A percentile compares a stretch with the other conserved stretches of the same genome.
These are phyloP conservation scores for Panicum virgatum DNA, from an alignment of 202 grass and related monocot genomes.

Conservation along the genomic window DNA sequence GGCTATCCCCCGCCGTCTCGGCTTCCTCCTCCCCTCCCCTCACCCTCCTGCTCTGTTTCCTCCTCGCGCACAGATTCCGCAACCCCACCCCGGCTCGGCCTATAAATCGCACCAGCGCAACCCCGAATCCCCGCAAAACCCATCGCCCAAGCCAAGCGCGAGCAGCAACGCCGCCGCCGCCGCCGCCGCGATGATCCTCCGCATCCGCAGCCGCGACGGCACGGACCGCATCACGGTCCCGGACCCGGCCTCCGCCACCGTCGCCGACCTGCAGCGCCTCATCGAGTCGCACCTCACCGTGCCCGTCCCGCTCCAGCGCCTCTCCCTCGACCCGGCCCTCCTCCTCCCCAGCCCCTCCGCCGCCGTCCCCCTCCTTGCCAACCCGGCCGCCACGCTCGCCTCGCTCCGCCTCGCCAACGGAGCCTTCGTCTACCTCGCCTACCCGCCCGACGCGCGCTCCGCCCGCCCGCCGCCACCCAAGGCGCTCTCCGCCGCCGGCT, in stretches of 20 bases:
- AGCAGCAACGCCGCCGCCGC: background rate
- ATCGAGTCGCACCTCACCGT: conserved; percentile 68
- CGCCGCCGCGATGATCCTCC: conserved; percentile 65
- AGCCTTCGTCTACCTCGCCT: conserved; percentile 71
- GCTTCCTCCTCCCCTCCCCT: background rate
- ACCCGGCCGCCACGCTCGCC: conserved; percentile 47
- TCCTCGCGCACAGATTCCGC: conserved; percentile 19
- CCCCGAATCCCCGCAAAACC: background rate
- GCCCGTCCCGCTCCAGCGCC: conserved; percentile 56
- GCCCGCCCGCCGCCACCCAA: conserved; percentile 50
- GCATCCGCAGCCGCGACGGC: conserved; percentile 94
- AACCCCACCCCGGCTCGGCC: background rate
- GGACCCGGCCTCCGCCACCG: conserved; percentile 56
- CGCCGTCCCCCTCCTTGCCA: conserved; percentile 24
- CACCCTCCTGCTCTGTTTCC: background rate
- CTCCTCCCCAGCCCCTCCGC: conserved; percentile 34
- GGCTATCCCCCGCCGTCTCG: background rate
- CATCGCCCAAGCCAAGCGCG: conserved; percentile 11
- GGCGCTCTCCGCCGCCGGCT: conserved; percentile 48
- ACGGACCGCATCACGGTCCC: conserved; percentile 78
- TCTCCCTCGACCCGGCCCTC: conserved; percentile 73
- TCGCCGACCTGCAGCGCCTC: conserved; percentile 63
- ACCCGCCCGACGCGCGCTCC: conserved; percentile 46
- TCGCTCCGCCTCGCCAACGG: conserved; percentile 66
- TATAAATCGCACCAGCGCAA: background rate